phyloP scores from a whole-genome alignment of 768 basidiomycete species.

The Panellus pusillus region DNA sequence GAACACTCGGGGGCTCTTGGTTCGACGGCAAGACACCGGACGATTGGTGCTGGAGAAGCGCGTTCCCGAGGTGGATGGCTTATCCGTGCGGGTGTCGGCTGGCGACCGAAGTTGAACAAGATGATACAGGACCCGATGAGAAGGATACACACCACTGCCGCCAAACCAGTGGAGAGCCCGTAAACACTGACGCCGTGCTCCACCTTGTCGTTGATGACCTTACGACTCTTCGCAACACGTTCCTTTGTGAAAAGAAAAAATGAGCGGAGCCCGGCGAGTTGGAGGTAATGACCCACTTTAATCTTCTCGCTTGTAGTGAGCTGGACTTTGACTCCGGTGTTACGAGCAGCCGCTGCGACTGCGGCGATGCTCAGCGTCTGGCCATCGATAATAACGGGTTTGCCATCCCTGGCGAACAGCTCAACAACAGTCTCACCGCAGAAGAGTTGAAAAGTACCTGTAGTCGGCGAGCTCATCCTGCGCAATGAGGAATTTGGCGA shows the following conservation, averaged over 20 bases:
- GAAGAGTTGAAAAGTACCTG: too few species aligned
- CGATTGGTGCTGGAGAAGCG: slow-evolving; percentile 68
- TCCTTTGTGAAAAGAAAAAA: slow-evolving; percentile 23
- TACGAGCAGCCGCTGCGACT: slow-evolving; percentile 65
- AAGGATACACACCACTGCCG: slow-evolving; percentile 51
- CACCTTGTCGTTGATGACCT: slow-evolving; percentile 72
- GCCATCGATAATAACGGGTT: slow-evolving; percentile 62
- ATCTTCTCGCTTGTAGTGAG: slow-evolving; percentile 9
- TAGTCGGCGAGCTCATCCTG: too few species aligned
- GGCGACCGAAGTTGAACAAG: slow-evolving; percentile 13
- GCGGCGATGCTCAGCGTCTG: slow-evolving; percentile 64
- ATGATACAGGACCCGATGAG: slow-evolving; percentile 15
- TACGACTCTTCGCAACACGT: slow-evolving; percentile 61
- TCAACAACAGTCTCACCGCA: too few species aligned
- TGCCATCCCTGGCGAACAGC: slow-evolving; percentile 41
- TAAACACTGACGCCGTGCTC: slow-evolving; percentile 72
- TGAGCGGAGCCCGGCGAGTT: too few species aligned
- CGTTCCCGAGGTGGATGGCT: slow-evolving; percentile 60
- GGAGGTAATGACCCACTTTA: background rate
- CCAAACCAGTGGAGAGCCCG: slow-evolving; percentile 79
- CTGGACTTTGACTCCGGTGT: slow-evolving; percentile 45
- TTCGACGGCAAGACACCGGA: slow-evolving; percentile 53
- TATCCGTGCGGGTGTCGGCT: slow-evolving; percentile 76
- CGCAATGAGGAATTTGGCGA: too few species aligned
- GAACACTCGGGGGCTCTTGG: slow-evolving; percentile 40